These are phyloP conservation scores for Cryptosporidium baileyi DNA, from an alignment of 169 alveolate species.

Conservation along the genomic window DNA sequence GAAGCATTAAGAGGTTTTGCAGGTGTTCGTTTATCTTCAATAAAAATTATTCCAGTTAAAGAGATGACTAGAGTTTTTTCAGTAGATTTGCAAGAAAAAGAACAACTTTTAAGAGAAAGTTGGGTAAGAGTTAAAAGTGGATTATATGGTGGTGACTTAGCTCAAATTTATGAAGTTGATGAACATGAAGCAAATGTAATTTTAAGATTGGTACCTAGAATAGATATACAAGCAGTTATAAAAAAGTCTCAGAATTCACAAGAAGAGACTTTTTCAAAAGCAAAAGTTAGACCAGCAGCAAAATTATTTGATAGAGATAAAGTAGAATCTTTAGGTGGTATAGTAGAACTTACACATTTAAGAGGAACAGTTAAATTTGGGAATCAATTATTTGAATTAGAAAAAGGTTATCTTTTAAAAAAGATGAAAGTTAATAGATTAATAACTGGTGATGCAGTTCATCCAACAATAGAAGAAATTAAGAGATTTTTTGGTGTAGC, in stretches of 20 bases:
- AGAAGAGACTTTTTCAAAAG: not conserved
- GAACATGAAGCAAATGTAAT: constrained; percentile 80
- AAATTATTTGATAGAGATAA: constrained; percentile 81
- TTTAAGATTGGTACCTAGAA: constrained; percentile 82
- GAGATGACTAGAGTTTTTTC: constrained; percentile 84
- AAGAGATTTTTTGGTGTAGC: constrained; percentile 76
- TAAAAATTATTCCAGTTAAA: constrained; percentile 82
- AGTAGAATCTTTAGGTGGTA: constrained; percentile 83
- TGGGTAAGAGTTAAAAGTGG: constrained; percentile 84
- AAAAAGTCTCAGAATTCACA: constrained; percentile 16
- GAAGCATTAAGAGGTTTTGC: constrained; percentile 82
- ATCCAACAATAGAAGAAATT: constrained; percentile 83
- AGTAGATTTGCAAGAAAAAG: constrained; percentile 77
- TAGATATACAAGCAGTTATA: constrained; percentile 67
- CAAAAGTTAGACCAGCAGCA: constrained; percentile 74
- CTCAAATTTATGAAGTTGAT: constrained; percentile 83
- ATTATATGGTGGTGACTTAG: constrained; percentile 81
- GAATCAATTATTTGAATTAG: constrained; percentile 80
- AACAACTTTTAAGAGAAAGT: constrained; percentile 80
- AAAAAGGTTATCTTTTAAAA: constrained; percentile 80
- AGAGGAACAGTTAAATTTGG: constrained; percentile 85
- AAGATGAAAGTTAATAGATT: constrained; percentile 80
- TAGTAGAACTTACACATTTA: constrained; percentile 81
- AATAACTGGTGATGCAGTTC: constrained; percentile 74
- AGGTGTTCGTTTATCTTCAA: constrained; percentile 76